Evolutionary conservation across 2,329 filamentous ascomycete species (phyloP).

Genomic region (Furcasterigmium sp.): DNA sequence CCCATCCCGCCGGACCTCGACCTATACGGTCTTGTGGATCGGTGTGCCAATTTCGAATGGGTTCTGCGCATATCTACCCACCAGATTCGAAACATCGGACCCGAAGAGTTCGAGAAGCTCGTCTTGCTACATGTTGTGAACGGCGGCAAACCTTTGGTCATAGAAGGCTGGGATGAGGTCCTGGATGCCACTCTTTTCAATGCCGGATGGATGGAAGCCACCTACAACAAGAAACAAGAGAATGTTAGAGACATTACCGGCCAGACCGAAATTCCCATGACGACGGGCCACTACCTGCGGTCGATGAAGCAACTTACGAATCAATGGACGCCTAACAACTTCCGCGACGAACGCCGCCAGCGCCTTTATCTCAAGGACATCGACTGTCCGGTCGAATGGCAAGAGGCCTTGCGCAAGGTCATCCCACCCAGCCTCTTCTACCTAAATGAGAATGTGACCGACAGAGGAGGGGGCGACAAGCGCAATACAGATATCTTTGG

Average conservation of each 20-base stretch:
- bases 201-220: conserved; percentile 71
- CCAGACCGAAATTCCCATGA: conserved; percentile 73
- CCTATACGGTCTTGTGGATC: conserved; percentile 67
- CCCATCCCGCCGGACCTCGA: conserved; percentile 85
- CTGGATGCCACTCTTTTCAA: conserved; percentile 77
- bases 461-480: conserved; percentile 24
- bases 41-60: conserved; percentile 80
- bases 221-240: conserved; percentile 77
- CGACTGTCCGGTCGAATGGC: conserved; percentile 87
- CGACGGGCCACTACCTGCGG: conserved; percentile 82
- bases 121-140: conserved; percentile 78
- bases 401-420: conserved; percentile 67
- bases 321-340: conserved; percentile 73
- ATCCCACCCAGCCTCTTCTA: conserved; percentile 85
- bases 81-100: conserved; percentile 71
- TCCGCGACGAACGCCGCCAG: conserved; percentile 73
- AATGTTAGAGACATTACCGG: conserved; percentile 74
- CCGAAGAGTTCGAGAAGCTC: conserved; percentile 79
- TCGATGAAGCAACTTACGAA: conserved; percentile 81
- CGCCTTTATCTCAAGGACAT: conserved; percentile 96
- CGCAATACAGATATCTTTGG: conserved; percentile 29
- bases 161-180: conserved; percentile 78
- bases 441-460: conserved; percentile 70
- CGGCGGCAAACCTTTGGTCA: conserved; percentile 81
- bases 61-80: conserved; percentile 73